Percentiles rank a stretch among this genome's conserved stretches.
phyloP scores from a whole-genome alignment of 2,329 filamentous ascomycete species.

The Fusarium denticulatum region DNA sequence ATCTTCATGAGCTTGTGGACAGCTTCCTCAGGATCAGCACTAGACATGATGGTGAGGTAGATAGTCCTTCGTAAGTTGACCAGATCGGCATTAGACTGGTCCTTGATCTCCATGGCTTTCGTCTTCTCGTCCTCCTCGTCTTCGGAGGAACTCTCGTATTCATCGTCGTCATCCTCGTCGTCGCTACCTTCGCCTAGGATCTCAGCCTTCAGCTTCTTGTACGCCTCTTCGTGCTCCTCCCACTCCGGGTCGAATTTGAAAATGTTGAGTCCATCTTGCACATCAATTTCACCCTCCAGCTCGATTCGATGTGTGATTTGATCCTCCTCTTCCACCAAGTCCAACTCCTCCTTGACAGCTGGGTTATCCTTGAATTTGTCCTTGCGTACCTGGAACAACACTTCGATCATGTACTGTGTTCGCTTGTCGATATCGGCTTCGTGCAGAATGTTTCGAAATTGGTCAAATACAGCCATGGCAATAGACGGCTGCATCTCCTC shows the following conservation, averaged over 20 bases:
- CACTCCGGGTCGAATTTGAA: constrained; percentile 94
- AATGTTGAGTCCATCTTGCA: constrained; percentile 89
- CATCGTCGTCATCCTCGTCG: constrained; percentile 72
- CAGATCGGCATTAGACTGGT: constrained; percentile 95
- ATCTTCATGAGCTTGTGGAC: constrained; percentile 98
- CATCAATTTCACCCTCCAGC: constrained; percentile 84
- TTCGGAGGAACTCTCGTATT: constrained; percentile 74
- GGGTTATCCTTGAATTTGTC: constrained; percentile 97
- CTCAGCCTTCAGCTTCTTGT: constrained; percentile 89
- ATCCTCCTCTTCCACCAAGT: constrained; percentile 96
- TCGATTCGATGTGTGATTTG: constrained; percentile 92
- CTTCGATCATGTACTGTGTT: constrained; percentile 99
- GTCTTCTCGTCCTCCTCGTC: constrained; percentile 81
- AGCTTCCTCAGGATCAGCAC: constrained; percentile 94
- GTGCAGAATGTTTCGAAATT: constrained; percentile 93
- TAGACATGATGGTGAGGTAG: constrained; percentile 97
- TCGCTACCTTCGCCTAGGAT: constrained; percentile 95
- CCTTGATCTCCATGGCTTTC: constrained; percentile 93
- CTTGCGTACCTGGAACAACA: constrained; percentile 94
- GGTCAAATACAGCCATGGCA: constrained; percentile 90
- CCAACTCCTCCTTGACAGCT: constrained; percentile 89
- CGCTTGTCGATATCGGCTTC: constrained; percentile 97
- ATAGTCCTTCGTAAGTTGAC: constrained; percentile 94
- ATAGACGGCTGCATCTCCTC: constrained; percentile 95
- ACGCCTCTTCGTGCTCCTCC: constrained; percentile 90